Base-by-base conservation (phyloP, 345 rosid species). In the Dimocarpus longan region DNA sequence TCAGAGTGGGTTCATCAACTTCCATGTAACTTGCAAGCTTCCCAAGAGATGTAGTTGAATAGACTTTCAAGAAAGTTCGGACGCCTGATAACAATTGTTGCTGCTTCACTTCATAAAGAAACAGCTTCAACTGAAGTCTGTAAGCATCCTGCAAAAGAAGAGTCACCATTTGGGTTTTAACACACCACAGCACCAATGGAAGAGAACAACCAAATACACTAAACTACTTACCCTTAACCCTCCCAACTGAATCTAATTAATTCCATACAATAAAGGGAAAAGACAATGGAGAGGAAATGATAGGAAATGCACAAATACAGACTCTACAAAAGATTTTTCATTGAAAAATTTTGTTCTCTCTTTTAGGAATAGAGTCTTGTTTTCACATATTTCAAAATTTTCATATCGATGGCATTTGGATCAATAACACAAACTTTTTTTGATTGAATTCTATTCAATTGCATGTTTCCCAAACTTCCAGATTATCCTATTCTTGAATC, bases 1-100 rank as follows among this genome's bases (percentile, higher is more conserved):
- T 93, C 63, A 96, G 82, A 74, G 93, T 90, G 28, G 95, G 85
- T 78, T 96, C 99, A 80, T 96, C 99, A 6, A 94, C 95, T 82
- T 96, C 99, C 98, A 96, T 87, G 86, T 91, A 94, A 78, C 79
- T 92, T 54, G 98, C 90, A 79, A 96, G 98, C 92, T 94, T 93
- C 48, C 86, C 87, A 66, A 94, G 86, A 70, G 97, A 91, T 79
- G 94, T 88, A 52, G 99, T 85, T 18, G 99, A 94, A 86, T 91
- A 96, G 28, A 93, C 93, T 80, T 93, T 94, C 59, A 96, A 87
- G 89, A 91, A 94, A n/a, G 97, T 87, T 54, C 99, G 81, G 19
- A 94, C 87, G 56, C 98, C 98, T 4, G 91, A 82, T 70, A 96
- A 84, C 78, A 96, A 84, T 82, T 93, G 97, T 62, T 96, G 99